phyloP scores from a whole-genome alignment of 257 asterid genomes.

The Petunia secreta region DNA sequence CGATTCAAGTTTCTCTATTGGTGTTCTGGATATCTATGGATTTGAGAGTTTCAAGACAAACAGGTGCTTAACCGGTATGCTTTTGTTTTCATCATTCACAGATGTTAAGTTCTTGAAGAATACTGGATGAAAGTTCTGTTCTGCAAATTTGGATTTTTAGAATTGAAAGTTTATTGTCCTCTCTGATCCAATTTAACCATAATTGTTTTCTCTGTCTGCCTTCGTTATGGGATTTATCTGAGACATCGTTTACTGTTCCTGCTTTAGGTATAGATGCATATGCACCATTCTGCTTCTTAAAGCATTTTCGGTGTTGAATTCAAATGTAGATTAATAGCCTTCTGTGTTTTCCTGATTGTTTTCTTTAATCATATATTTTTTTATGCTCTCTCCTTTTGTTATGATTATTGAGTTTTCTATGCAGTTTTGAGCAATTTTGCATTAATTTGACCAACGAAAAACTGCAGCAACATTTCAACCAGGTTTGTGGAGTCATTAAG shows the following conservation, averaged over 20 bases:
- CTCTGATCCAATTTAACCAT: conserved; percentile 12
- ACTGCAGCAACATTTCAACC: conserved; percentile 95
- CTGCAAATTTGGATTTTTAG: conserved; percentile 12
- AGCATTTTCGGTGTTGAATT: conserved; percentile 2
- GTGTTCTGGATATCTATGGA: conserved; percentile 96
- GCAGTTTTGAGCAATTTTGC: conserved; percentile 98
- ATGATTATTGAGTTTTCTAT: conserved; percentile 31
- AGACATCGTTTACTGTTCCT: conserved; percentile 5
- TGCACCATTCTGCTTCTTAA: conserved; percentile 12
- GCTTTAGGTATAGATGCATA: conserved; percentile 16
- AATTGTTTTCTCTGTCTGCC: neutral
- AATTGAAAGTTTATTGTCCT: conserved; percentile 13
- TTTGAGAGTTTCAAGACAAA: conserved; percentile 98
- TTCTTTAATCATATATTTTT: neutral
- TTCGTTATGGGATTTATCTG: neutral
- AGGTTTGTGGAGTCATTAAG: conserved; percentile 49
- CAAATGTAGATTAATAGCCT: neutral
- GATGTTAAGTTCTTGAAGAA: conserved; percentile 49
- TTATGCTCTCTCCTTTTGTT: neutral
- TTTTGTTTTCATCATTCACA: conserved; percentile 63
- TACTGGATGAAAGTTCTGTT: conserved; percentile 40
- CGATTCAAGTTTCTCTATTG: conserved; percentile 68
- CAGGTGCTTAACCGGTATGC: conserved; percentile 99
- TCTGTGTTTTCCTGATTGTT: neutral
- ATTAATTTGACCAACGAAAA: conserved; percentile 95